Base-by-base conservation (phyloP, 2,329 filamentous ascomycete species). In the Dothistroma septosporum region DNA sequence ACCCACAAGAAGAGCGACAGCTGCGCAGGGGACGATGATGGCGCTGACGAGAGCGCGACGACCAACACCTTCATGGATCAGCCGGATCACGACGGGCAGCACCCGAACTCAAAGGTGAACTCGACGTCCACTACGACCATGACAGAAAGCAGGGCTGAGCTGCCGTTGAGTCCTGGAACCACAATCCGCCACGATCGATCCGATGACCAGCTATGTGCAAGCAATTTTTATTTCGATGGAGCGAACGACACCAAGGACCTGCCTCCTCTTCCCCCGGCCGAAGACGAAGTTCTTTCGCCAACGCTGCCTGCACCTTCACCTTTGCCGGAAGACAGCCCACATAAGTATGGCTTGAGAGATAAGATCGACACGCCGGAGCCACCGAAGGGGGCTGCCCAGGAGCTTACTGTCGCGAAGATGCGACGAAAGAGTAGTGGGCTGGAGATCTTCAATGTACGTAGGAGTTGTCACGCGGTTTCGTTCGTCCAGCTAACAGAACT, bases 281-380 rank as follows among this genome's bases (percentile, higher is more conserved):
- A 61, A 12, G 55, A 44, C 16, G 53, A 58, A 35, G 53, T 64
- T 16, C 37, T 65, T 10, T 65, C 66, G 2, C 72, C 72, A 7
- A 69, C 66, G 32, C 59, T 73, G 11, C 72, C 71, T 19, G 66
- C 70, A 32, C 72, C 72, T 22, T 70, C 70, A 44, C 70, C 70
- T 11, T 60, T 73, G 14, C 70, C 71, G 48, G 70, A 73, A 62
- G 72, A 73, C 56, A 73, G 70, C 53, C 72, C 72, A 19, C 72
- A 73, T 62, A 73, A 73, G 62, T 73, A 73, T 60, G 72, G 72
- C 28, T 55, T 73, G 60, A 61, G 66, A 61, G 71, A 73, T 60
- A 63, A 66, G 55, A 69, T 72, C 62, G 69, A 72, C 47, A 72
- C 70, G 10, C 70, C 71, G 12, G 68, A 72, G 48, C 54, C 66